A percentile compares a stretch with the other conserved stretches of the same genome.
phyloP scores from a whole-genome alignment of 352 stramenopile species.

The Peronospora destructor region DNA sequence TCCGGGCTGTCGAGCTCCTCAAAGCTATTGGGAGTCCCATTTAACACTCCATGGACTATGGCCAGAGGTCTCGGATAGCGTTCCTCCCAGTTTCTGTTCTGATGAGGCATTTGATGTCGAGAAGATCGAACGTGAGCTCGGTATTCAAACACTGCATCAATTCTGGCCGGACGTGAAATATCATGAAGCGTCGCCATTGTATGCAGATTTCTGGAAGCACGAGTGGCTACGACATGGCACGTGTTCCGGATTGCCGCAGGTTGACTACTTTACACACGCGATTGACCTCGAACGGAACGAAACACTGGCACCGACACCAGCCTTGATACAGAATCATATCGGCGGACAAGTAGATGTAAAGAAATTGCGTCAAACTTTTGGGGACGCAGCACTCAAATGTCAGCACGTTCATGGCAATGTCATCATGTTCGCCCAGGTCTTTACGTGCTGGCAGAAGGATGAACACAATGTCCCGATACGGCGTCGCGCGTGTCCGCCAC shows the following conservation, averaged over 20 bases:
- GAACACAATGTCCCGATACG: slow-evolving; percentile 37
- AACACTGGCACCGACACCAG: slow-evolving; percentile 50
- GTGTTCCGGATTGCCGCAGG: slow-evolving; percentile 82
- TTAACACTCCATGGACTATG: slow-evolving; percentile 88
- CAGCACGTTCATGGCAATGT: slow-evolving; percentile 9
- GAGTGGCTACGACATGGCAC: slow-evolving; percentile 92
- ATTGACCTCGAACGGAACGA: slow-evolving; percentile 77
- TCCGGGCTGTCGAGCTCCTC: slow-evolving; percentile 58
- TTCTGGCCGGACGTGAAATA: slow-evolving; percentile 88
- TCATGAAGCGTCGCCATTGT: slow-evolving; percentile 37
- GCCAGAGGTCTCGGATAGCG: slow-evolving; percentile 63
- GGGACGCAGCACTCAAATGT: slow-evolving; percentile 33
- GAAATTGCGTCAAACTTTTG: slow-evolving; percentile 42
- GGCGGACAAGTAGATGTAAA: slow-evolving; percentile 39
- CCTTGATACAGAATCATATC: slow-evolving; percentile 54
- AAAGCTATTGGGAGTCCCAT: slow-evolving; percentile 74
- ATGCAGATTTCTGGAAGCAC: slow-evolving; percentile 88
- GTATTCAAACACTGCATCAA: slow-evolving; percentile 60
- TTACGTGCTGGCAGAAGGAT: slow-evolving; percentile 79
- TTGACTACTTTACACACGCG: slow-evolving; percentile 78
- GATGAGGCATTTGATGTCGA: slow-evolving; percentile 64
- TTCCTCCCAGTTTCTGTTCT: slow-evolving; percentile 70
- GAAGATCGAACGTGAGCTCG: slow-evolving; percentile 53
- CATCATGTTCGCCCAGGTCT: slow-evolving; percentile 62
- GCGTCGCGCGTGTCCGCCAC: slow-evolving; percentile 44